Evolutionary conservation across 2,329 filamentous ascomycete species (phyloP).

Genomic region (Magnaporthales sp.): DNA sequence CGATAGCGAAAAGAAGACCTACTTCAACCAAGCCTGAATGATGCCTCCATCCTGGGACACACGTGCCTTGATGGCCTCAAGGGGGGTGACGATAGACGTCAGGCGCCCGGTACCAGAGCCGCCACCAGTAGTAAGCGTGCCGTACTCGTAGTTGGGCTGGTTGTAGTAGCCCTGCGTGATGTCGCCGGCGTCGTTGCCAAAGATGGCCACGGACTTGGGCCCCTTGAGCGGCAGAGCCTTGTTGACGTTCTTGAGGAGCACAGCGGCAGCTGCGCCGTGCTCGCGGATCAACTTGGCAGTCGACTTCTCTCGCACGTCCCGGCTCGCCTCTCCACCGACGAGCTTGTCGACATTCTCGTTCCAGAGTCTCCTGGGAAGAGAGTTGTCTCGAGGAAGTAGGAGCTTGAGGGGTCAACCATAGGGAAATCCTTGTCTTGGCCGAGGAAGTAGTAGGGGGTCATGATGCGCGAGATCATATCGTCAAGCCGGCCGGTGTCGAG

Average conservation of each 20-base stretch:
- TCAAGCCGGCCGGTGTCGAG: constrained; percentile 62
- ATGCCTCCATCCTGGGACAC: constrained; percentile 44
- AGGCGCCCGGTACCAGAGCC: constrained; percentile 45
- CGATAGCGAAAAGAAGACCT: background rate
- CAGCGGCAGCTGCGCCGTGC: constrained; percentile 47
- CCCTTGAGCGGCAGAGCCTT: constrained; percentile 49
- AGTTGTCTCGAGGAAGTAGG: constrained; percentile 30
- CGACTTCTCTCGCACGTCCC: constrained; percentile 37
- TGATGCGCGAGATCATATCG: constrained; percentile 50
- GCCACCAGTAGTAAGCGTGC: constrained; percentile 50
- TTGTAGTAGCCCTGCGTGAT: constrained; percentile 58
- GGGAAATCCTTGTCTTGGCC: constrained; percentile 39
- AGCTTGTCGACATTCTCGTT: constrained; percentile 18
- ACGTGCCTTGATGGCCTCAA: constrained; percentile 44
- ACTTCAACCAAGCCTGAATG: constrained; percentile 36
- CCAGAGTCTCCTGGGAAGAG: constrained; percentile 39
- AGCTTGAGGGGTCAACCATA: constrained; percentile 31
- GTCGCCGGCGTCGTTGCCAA: constrained; percentile 55
- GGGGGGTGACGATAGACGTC: constrained; percentile 34
- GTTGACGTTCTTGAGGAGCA: constrained; percentile 65
- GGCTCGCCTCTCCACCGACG: background rate
- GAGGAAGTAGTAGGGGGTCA: constrained; percentile 41
- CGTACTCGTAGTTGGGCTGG: constrained; percentile 51
- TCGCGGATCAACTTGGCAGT: constrained; percentile 46
- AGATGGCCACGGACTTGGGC: constrained; percentile 47